Evolutionary conservation across 176 grass and related monocot species (phyloP), one percentile per base, ranked within the genome.

Genomic region (Puccinellia tenuiflora): DNA sequence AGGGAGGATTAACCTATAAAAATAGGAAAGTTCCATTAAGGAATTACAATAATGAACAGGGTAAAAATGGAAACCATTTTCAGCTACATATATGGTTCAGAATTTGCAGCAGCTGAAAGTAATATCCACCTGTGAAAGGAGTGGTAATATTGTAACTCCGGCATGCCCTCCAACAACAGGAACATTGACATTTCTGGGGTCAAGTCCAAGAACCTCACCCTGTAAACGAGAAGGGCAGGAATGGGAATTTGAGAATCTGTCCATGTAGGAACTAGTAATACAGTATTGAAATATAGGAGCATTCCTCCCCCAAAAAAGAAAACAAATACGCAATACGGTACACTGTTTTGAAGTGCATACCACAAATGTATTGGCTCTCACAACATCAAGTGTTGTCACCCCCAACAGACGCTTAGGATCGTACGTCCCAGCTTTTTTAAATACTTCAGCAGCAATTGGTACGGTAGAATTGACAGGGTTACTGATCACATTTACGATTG

Each of bases 301-400:
- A 3, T 62, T 62, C 57, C 12, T 61, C 25, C 15, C 0, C 1
- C n/a, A n/a, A n/a, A n/a, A n/a, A n/a, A n/a, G n/a, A n/a, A n/a
- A n/a, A n/a, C 95, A 81, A 61, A 61, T 16, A 61, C 0, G 57
- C 25, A 62, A 30, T 12, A 56, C 30, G 57, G 93, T 9, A 75
- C 9, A 80, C 0, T 57, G 0, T 74, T 30, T 78, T 79, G 39
- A 75, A 59, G 42, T 72, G 11, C 83, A 74, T 90, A 96, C 91
- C 96, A 96, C 96, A 87, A 96, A 98, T 48, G 96, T 98, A 78
- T 98, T 98, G 80, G 92, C 93, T 93, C 93, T 93, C 82, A 90
- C 87, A 65, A 95, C 91, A 85, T 98, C 93, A 75, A 98, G 96
- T 10, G 91, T 96, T 28, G 96, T 98, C 80, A 98, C 96, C 34